phyloP scores from a whole-genome alignment of 2,329 filamentous ascomycete species.

The Penicillium expansum region DNA sequence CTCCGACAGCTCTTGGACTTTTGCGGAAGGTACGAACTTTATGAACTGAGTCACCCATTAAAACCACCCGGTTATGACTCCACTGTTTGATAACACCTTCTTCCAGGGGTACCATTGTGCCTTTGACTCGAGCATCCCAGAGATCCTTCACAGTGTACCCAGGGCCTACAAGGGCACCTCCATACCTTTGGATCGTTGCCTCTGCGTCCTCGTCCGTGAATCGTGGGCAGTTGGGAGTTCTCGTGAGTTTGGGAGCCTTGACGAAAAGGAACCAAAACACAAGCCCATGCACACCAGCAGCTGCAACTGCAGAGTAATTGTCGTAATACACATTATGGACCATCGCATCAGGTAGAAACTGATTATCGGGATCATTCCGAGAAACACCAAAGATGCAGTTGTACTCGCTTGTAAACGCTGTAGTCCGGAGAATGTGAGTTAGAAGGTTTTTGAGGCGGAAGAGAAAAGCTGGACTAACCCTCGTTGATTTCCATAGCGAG shows the following conservation, averaged over 20 bases:
- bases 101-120: slow-evolving; percentile 17
- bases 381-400: slow-evolving; percentile 26
- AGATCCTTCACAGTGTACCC: slow-evolving; percentile 21
- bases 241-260: slow-evolving; percentile 8
- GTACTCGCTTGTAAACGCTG: slow-evolving; percentile 22
- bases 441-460: not conserved
- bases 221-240: slow-evolving; percentile 10
- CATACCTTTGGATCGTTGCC: slow-evolving; percentile 9
- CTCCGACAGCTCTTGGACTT: accelerated
- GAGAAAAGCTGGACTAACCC: not conserved
- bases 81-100: slow-evolving; percentile 17
- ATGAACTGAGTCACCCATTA: slow-evolving; percentile 20
- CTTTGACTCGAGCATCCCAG: slow-evolving; percentile 17
- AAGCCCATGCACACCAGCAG: slow-evolving; percentile 12
- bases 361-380: not conserved
- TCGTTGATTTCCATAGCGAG: slow-evolving; percentile 4
- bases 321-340: slow-evolving; percentile 16
- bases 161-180: slow-evolving; percentile 13
- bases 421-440: not conserved
- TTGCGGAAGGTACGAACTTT: slow-evolving; percentile 15
- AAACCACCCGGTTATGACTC: slow-evolving; percentile 15
- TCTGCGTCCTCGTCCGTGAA: slow-evolving; percentile 17
- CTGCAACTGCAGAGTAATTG: slow-evolving; percentile 13
- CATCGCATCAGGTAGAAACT: slow-evolving; percentile 9
- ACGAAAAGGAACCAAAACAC: slow-evolving; percentile 22